Evolutionary conservation across 345 rosid genomes (phyloP).

Genomic region (Hevea brasiliensis): DNA sequence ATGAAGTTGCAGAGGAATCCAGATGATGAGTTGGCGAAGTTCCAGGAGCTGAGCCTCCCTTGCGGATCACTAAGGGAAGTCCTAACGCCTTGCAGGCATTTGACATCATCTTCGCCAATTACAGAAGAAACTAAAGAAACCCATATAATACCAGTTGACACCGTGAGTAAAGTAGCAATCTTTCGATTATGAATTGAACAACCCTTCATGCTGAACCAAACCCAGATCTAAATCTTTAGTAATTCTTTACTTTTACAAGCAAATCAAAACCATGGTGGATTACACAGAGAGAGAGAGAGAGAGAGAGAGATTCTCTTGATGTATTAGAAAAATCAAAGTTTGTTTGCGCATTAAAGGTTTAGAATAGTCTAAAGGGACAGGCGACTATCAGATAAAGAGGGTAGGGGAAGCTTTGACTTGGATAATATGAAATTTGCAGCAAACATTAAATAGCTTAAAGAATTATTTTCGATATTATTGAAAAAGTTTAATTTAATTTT

Average conservation of each 20-base stretch:
- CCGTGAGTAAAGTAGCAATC: constrained; percentile 7
- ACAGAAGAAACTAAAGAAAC: constrained; percentile 21
- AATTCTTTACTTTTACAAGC: background rate
- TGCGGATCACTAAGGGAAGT: constrained; percentile 51
- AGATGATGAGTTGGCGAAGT: constrained; percentile 49
- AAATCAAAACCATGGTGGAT: background rate
- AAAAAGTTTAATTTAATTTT: too few species aligned
- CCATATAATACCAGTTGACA: background rate
- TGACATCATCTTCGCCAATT: constrained; percentile 64
- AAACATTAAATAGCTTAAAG: too few species aligned
- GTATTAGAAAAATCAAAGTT: background rate
- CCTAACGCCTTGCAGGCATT: constrained; percentile 60
- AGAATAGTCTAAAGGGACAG: background rate
- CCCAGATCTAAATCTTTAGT: background rate
- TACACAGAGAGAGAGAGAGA: background rate
- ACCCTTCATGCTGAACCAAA: constrained; percentile 10
- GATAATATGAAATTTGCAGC: too few species aligned
- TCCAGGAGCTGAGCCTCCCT: constrained; percentile 52
- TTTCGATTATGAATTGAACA: background rate
- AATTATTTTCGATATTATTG: too few species aligned
- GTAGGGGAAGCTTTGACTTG: too few species aligned
- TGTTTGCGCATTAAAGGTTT: background rate
- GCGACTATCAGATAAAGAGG: too few species aligned
- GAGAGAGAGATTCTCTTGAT: background rate
- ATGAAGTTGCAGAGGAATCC: constrained; percentile 68